phyloP scores from a whole-genome alignment of 2,329 filamentous ascomycete genomes.

The Fusarium palustre region DNA sequence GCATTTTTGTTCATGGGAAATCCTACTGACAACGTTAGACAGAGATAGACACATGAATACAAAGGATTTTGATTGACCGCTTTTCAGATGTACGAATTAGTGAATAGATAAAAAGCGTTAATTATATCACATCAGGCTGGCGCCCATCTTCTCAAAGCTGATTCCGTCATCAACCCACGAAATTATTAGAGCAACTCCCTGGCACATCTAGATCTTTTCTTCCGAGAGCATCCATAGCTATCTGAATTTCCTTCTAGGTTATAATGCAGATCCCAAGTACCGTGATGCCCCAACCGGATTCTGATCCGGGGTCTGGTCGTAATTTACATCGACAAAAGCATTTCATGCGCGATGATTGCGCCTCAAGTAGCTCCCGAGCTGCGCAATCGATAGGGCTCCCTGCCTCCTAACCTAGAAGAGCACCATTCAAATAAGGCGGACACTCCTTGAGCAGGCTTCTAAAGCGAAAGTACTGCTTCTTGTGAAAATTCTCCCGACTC shows the following conservation, averaged over 20 bases:
- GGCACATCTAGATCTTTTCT: slow-evolving; percentile 47
- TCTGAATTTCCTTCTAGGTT: slow-evolving; percentile 49
- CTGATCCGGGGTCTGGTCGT: slow-evolving; percentile 31
- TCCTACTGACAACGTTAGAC: not conserved
- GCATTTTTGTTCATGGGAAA: not conserved
- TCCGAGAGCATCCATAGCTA: slow-evolving; percentile 43
- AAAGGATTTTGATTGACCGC: not conserved
- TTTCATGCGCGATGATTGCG: slow-evolving; percentile 38
- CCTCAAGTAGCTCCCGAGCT: slow-evolving; percentile 43
- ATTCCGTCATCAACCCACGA: not conserved
- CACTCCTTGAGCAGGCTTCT: slow-evolving; percentile 70
- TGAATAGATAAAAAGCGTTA: not conserved
- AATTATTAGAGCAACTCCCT: not conserved
- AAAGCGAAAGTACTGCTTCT: slow-evolving; percentile 73
- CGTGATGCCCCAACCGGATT: slow-evolving; percentile 43
- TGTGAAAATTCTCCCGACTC: slow-evolving; percentile 61
- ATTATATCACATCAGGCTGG: slow-evolving; percentile 1
- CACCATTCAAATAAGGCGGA: slow-evolving; percentile 61
- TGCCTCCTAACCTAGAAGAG: slow-evolving; percentile 45
- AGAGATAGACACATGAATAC: not conserved
- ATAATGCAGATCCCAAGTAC: slow-evolving; percentile 46
- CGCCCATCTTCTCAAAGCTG: not conserved
- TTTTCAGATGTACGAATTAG: not conserved
- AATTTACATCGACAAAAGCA: slow-evolving; percentile 52
- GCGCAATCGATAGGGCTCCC: slow-evolving; percentile 45